phyloP scores from a whole-genome alignment of 805 yeast genomes.

The Pichia gijzeniarum region DNA sequence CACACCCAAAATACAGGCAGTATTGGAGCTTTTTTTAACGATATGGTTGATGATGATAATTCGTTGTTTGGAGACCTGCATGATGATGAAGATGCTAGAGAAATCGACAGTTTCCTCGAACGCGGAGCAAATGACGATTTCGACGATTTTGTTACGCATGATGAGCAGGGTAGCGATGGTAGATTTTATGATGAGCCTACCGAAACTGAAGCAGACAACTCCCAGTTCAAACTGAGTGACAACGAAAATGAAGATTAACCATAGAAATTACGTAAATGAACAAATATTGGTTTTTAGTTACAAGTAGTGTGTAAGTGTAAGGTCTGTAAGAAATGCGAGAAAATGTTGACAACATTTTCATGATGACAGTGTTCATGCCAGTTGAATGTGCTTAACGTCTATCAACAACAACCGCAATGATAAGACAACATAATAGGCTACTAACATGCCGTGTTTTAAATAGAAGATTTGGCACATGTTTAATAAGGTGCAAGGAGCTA shows the following conservation, averaged over 20 bases:
- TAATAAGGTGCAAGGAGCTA: slow-evolving; percentile 3
- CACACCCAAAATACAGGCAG: slow-evolving; percentile 18
- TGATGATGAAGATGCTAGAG: slow-evolving; percentile 44
- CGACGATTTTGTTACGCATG: slow-evolving; percentile 21
- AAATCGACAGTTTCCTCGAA: slow-evolving; percentile 37
- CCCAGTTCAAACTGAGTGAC: slow-evolving; percentile 9
- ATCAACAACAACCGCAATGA: too few relatives aligned
- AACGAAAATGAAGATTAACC: slow-evolving; percentile 11
- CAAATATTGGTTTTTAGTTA: background rate
- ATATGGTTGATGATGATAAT: slow-evolving; percentile 28
- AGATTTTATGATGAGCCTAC: slow-evolving; percentile 8
- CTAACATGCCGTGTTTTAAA: too few relatives aligned
- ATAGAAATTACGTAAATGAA: slow-evolving; percentile 1
- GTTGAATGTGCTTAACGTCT: too few relatives aligned
- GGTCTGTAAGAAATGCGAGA: too few relatives aligned
- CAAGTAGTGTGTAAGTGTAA: slow-evolving; percentile 1
- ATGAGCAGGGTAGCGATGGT: slow-evolving; percentile 3
- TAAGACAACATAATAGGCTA: too few relatives aligned
- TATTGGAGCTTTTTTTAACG: slow-evolving; percentile 25
- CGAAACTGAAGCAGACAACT: slow-evolving; percentile 6
- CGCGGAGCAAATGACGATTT: slow-evolving; percentile 27
- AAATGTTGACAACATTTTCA: too few relatives aligned
- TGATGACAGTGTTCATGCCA: too few relatives aligned
- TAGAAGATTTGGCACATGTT: background rate
- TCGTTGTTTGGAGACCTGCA: slow-evolving; percentile 29